Evolutionary conservation across 2,329 filamentous ascomycete genomes (phyloP), one percentile per base, ranked within the genome.

Genomic region (Diaporthe sp.): DNA sequence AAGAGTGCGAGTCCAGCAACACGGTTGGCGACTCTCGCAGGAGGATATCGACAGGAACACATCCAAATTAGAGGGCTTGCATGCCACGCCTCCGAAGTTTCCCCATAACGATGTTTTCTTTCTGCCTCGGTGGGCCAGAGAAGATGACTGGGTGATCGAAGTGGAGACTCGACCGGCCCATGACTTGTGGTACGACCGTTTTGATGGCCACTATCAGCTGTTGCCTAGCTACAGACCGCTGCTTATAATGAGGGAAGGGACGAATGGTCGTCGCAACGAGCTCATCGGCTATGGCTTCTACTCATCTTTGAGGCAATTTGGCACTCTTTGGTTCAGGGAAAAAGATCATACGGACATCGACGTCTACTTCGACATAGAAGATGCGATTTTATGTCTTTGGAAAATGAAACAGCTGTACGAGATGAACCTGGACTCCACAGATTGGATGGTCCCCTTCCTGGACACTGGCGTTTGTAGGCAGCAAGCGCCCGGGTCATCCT

Each of bases 361-460:
- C n/a, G 5, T 62, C 15, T 46, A 31, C 15, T 62, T 62, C 6
- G 60, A 44, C 9, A 46, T 42, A 25, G 58, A 61, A 28, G 58
- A 61, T 22, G 39, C 22, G 17, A 61, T 61, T n/a, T 22, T 42
- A 46, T 46, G 31, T 46, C 15, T 62, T 0, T 46, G n/a, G 60
- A 62, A 15, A 22, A 44, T 62, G 60, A 62, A 62, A 31, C 60
- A 62, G 60, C 39, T 62, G n/a, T 31, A 62, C n/a, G 60, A 62
- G n/a, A 13, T 62, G 22, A 7, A 9, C 4, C 7, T 17, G 4
- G 39, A 46, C 3, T 46, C n/a, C 13, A 62, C 19, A 31, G 39
- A 62, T 37, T 62, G 60, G 60, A 46, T 62, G 39, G 15, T 46
- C 13, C 6, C 39, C 25, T 62, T 46, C 17, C 39, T 62, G n/a